These are phyloP conservation scores for Fragilariopsis cylindrus DNA, from an alignment of 108 stramenopile genomes.

Conservation along the genomic window DNA sequence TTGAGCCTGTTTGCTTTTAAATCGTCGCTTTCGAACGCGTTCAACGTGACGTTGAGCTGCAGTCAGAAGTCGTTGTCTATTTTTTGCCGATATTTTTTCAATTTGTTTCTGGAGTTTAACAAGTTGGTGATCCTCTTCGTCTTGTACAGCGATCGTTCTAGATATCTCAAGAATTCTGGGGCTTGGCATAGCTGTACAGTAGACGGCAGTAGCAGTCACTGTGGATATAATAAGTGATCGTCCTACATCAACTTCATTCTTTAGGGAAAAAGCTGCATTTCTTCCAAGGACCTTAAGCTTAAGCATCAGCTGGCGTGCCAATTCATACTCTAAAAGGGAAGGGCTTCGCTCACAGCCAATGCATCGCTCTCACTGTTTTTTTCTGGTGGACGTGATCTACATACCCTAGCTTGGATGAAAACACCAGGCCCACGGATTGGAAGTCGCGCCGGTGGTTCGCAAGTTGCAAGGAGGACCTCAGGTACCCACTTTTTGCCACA, in stretches of 20 bases:
- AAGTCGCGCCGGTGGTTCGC: conserved; percentile 62
- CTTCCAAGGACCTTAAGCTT: conserved; percentile 88
- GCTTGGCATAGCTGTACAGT: conserved; percentile 89
- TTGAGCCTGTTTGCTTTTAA: conserved; percentile 69
- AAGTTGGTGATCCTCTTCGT: conserved; percentile 69
- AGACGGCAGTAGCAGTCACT: conserved; percentile 84
- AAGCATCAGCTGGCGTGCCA: conserved; percentile 95
- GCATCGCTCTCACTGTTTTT: conserved; percentile 85
- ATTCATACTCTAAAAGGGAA: conserved; percentile 96
- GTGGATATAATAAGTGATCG: conserved; percentile 81
- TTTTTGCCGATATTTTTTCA: conserved; percentile 74
- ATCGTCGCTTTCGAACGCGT: conserved; percentile 47
- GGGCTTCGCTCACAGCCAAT: conserved; percentile 88
- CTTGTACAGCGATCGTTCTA: conserved; percentile 78
- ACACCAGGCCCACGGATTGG: conserved; percentile 89
- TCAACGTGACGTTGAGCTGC: conserved; percentile 60
- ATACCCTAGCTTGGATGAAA: conserved; percentile 93
- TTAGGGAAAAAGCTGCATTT: conserved; percentile 88
- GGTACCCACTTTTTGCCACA: conserved; percentile 97
- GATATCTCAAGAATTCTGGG: conserved; percentile 81
- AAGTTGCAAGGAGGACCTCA: conserved; percentile 34
- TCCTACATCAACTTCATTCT: conserved; percentile 87
- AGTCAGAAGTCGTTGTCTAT: conserved; percentile 62
- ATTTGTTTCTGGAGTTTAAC: conserved; percentile 78
- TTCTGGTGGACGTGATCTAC: conserved; percentile 80